Percentiles rank a stretch among this genome's conserved stretches.
These are phyloP conservation scores for Phytophthora meadii DNA, from an alignment of 352 stramenopile genomes.

Conservation along the genomic window DNA sequence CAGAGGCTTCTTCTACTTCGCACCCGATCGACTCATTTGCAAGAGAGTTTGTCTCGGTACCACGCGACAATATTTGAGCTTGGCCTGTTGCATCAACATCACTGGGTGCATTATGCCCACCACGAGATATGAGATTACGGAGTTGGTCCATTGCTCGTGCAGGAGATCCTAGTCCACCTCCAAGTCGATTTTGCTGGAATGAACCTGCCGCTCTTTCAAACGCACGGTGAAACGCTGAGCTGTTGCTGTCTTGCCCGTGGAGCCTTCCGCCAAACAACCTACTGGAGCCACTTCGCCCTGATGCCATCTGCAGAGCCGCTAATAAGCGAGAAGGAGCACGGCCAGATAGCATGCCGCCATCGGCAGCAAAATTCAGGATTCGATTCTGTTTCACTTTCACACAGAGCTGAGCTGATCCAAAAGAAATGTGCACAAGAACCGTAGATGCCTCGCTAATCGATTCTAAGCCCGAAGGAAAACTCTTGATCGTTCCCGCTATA, in stretches of 20 bases:
- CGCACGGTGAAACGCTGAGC: constrained; percentile 43
- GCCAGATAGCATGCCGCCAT: constrained; percentile 27
- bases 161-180: constrained; percentile 26
- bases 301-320: constrained; percentile 61
- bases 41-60: constrained; percentile 1
- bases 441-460: constrained; percentile 51
- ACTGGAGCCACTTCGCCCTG: constrained; percentile 29
- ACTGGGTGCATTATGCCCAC: constrained; percentile 12
- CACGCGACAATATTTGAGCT: constrained; percentile 1
- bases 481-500: constrained; percentile 68
- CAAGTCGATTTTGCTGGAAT: constrained; percentile 37
- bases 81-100: constrained; percentile 24
- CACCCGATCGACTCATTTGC: constrained; percentile 25
- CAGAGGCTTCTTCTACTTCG: constrained; percentile 30
- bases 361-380: constrained; percentile 61
- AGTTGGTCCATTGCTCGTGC: constrained; percentile 58
- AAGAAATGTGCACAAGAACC: constrained; percentile 63
- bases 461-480: constrained; percentile 61
- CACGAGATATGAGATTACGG: constrained; percentile 55
- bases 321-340: constrained; percentile 58
- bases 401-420: constrained; percentile 42
- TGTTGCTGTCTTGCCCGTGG: constrained; percentile 24
- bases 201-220: constrained; percentile 55
- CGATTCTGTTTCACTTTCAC: constrained; percentile 72
- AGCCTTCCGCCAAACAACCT: constrained; percentile 31